A percentile compares a stretch with the other conserved stretches of the same genome.
Evolutionary conservation across 192 early-diverging fungal genomes (phyloP).

Genomic region (Endogone sp.): DNA sequence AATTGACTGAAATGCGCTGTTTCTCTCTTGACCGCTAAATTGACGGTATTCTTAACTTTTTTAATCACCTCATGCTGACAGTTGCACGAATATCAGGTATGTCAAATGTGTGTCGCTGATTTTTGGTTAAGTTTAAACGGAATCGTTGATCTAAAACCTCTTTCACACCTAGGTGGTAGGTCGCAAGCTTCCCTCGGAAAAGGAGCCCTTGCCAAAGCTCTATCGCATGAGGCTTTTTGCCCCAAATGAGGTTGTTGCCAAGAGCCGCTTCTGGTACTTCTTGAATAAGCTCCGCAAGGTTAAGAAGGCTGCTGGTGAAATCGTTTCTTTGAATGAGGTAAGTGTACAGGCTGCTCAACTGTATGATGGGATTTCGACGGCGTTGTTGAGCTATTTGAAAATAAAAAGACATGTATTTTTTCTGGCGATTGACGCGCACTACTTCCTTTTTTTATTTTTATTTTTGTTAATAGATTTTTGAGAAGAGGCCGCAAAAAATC

Average conservation of each 20-base stretch:
- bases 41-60: slow-evolving; percentile 5
- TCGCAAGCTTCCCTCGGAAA: slow-evolving; percentile 89
- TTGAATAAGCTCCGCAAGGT: slow-evolving; percentile 98
- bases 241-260: slow-evolving; percentile 97
- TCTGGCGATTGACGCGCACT: neutral
- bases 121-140: neutral
- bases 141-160: neutral
- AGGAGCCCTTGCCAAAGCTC: slow-evolving; percentile 89
- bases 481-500: slow-evolving; percentile 85
- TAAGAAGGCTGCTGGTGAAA: slow-evolving; percentile 98
- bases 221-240: slow-evolving; percentile 99
- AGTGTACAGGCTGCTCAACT: slow-evolving; percentile 50
- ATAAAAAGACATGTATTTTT: too few relatives aligned
- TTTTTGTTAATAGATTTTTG: slow-evolving; percentile 67
- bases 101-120: neutral
- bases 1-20: neutral
- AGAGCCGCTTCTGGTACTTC: slow-evolving; percentile 99
- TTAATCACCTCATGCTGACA: slow-evolving; percentile 1
- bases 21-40: too few relatives aligned
- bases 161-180: slow-evolving; percentile 76
- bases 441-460: neutral
- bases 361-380: slow-evolving; percentile 35
- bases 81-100: slow-evolving; percentile 50
- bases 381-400: too few relatives aligned
- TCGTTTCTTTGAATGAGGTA: slow-evolving; percentile 96